Conservation (phyloP, 1,139 yeast species). For the Hanseniaspora uvarum region DNA sequence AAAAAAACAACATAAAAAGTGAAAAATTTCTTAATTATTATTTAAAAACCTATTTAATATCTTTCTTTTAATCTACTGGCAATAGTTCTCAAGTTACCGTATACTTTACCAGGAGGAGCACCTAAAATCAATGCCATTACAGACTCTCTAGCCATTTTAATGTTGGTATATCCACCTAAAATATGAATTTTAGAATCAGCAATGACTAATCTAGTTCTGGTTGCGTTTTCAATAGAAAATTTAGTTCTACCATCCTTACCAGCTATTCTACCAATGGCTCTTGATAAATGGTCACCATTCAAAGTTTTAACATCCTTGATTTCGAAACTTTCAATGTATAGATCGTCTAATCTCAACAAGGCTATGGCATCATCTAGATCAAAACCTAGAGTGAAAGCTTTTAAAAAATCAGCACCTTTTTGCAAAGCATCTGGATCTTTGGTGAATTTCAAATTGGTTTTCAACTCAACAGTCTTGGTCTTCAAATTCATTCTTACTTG, state of each 20-base stretch:
- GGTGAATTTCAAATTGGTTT: slow-evolving; percentile 68
- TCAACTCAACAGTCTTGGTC: slow-evolving; percentile 73
- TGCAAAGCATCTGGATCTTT: slow-evolving; percentile 90
- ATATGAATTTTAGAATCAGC: slow-evolving; percentile 96
- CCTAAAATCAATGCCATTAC: slow-evolving; percentile 91
- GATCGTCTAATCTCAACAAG: slow-evolving; percentile 80
- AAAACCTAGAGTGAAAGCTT: slow-evolving; percentile 90
- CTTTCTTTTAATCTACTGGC: slow-evolving; percentile 96
- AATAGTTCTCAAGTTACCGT: slow-evolving; percentile 91
- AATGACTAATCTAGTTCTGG: slow-evolving; percentile 91
- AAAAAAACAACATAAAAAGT: neutral
- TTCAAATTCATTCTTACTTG: slow-evolving; percentile 93
- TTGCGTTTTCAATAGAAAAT: slow-evolving; percentile 95
- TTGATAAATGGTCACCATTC: slow-evolving; percentile 88
- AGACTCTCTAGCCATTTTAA: slow-evolving; percentile 94
- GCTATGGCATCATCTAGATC: slow-evolving; percentile 97
- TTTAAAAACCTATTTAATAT: slow-evolving; percentile 39
- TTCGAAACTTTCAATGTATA: slow-evolving; percentile 93
- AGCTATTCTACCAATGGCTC: slow-evolving; percentile 99
- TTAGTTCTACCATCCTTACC: slow-evolving; percentile 99
- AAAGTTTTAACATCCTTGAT: slow-evolving; percentile 92
- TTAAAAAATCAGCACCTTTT: slow-evolving; percentile 92
- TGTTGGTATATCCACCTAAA: slow-evolving; percentile 92
- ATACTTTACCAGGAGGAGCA: slow-evolving; percentile 96
- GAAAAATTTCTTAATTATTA: neutral